A percentile compares a stretch with the other conserved stretches of the same genome.
Conservation (phyloP, 2,329 filamentous ascomycete species). For the Fusarium cicatricum region DNA sequence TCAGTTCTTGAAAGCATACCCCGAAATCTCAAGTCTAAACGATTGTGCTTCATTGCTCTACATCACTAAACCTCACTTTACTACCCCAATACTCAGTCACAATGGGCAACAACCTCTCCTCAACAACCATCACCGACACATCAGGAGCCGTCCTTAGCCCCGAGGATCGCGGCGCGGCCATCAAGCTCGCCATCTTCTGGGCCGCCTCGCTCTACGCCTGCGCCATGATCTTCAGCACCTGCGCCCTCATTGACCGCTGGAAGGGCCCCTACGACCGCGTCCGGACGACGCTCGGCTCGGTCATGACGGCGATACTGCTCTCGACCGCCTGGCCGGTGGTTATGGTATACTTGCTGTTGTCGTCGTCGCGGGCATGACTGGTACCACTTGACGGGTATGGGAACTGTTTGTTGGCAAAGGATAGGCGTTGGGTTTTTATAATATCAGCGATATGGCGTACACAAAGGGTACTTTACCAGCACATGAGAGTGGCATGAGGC, state of each 20-base stretch:
- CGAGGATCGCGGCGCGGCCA: conserved; percentile 42
- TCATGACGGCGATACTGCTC: conserved; percentile 45
- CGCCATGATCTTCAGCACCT: conserved; percentile 54
- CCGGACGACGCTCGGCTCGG: conserved; percentile 39
- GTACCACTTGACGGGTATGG: neutral
- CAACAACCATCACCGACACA: conserved; percentile 48
- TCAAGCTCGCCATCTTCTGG: conserved; percentile 49
- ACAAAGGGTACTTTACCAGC: neutral
- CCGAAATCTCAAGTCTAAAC: neutral
- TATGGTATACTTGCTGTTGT: conserved; percentile 45
- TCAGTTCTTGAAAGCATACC: neutral
- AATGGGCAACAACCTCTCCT: conserved; percentile 55
- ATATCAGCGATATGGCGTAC: conserved; percentile 20
- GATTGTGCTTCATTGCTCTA: neutral
- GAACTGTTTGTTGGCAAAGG: neutral
- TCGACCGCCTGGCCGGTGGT: conserved; percentile 50
- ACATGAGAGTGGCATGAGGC: no score
- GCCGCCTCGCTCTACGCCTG: conserved; percentile 47
- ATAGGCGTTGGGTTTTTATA: conserved; percentile 3
- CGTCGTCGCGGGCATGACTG: conserved; percentile 11
- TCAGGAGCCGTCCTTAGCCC: conserved; percentile 46
- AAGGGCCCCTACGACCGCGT: conserved; percentile 49
- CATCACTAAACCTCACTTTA: neutral
- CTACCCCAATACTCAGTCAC: conserved; percentile 16
- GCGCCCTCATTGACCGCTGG: conserved; percentile 54